These are phyloP conservation scores for Laburnicola sp. DNA, from an alignment of 2,329 filamentous ascomycete species.

Conservation along the genomic window DNA sequence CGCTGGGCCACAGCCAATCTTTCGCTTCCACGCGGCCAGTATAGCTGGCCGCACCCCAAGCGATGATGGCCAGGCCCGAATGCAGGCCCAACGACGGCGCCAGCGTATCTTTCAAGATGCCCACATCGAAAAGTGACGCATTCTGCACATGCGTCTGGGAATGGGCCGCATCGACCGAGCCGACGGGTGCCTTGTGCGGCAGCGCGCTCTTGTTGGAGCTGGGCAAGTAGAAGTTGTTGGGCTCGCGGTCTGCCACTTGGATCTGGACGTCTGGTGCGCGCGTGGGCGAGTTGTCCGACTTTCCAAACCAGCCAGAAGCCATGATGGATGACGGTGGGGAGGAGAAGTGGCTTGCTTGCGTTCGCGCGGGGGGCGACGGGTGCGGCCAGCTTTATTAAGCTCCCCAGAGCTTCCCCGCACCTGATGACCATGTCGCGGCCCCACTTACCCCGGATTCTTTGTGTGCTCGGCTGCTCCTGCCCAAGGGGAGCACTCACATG, in stretches of 20 bases:
- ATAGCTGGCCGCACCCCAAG: conserved; percentile 56
- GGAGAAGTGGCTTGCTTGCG: conserved; percentile 4
- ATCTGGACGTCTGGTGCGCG: conserved; percentile 36
- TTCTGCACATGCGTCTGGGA: conserved; percentile 38
- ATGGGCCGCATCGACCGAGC: conserved; percentile 33
- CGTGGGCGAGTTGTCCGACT: conserved; percentile 22
- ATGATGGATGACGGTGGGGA: conserved; percentile 18
- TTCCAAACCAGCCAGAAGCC: conserved; percentile 36
- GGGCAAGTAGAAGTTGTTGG: conserved; percentile 40
- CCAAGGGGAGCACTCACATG: background rate
- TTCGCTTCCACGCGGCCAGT: conserved; percentile 63
- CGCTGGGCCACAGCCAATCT: conserved; percentile 62
- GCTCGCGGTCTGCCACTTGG: conserved; percentile 36
- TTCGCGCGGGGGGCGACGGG: conserved; percentile 2
- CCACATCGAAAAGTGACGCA: conserved; percentile 47
- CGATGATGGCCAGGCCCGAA: conserved; percentile 55
- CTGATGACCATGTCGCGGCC: conserved; percentile 10
- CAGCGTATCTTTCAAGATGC: conserved; percentile 58
- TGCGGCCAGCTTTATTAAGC: conserved; percentile 17
- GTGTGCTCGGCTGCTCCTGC: conserved; percentile 3
- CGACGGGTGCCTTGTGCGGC: conserved; percentile 9
- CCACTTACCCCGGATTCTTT: conserved; percentile 8
- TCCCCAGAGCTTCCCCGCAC: conserved; percentile 14
- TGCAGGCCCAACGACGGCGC: conserved; percentile 60
- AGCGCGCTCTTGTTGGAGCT: conserved; percentile 25